Percentiles rank a stretch among this genome's conserved stretches.
Conservation (phyloP, 148 eudicot genomes). For the Silene uniflora region DNA sequence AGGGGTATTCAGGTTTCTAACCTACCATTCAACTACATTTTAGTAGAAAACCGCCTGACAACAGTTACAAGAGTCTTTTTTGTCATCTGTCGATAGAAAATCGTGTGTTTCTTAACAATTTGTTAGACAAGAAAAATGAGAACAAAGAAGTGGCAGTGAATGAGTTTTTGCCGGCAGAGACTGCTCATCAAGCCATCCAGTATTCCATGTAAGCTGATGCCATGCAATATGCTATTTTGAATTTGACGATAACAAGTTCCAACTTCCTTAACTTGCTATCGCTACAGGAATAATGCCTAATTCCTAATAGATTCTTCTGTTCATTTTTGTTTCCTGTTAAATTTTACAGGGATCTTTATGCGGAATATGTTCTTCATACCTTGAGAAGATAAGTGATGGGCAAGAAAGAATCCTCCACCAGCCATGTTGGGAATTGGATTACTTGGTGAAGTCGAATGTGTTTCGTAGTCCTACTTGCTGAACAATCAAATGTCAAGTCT, state of each 20-base stretch:
- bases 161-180: slow-evolving; percentile 52
- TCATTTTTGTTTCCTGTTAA: slow-evolving; percentile 1
- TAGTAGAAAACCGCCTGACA: not conserved
- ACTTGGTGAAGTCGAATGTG: slow-evolving; percentile 2
- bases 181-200: slow-evolving; percentile 62
- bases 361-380: slow-evolving; percentile 18
- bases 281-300: not conserved
- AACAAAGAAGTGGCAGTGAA: slow-evolving; percentile 61
- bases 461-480: slow-evolving; percentile 2
- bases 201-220: slow-evolving; percentile 56
- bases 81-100: not conserved
- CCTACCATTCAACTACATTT: no score
- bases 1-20: no score
- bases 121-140: slow-evolving; percentile 66
- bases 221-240: not conserved
- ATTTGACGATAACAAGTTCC: not conserved
- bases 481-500: not conserved
- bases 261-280: not conserved
- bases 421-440: not conserved
- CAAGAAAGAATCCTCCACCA: not conserved
- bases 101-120: slow-evolving; percentile 24
- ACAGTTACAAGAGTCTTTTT: not conserved
- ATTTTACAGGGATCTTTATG: slow-evolving; percentile 16
- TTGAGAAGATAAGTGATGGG: slow-evolving; percentile 20
- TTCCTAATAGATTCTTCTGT: not conserved